Percentiles rank a stretch among this genome's conserved stretches.
Conservation (phyloP, 139 green algal genomes). For the Pedinophyceae sp. region DNA sequence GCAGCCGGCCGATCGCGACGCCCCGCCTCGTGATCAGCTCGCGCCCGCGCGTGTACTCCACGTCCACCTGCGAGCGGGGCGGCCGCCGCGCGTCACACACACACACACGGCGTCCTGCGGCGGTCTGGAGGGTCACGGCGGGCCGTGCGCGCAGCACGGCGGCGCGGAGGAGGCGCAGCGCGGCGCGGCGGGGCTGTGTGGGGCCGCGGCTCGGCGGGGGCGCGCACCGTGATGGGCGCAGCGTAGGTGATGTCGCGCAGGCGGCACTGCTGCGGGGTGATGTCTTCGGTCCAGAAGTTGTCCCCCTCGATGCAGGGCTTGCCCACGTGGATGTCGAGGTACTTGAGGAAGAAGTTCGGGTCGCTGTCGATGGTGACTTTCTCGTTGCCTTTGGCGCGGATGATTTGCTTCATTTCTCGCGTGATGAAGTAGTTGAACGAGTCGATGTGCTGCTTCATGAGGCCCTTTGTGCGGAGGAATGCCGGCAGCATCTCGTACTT, state of each 20-base stretch:
- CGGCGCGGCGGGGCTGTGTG: no score
- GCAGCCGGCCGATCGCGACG: constrained; percentile 84
- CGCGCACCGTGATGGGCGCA: constrained; percentile 82
- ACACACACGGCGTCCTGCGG: no score
- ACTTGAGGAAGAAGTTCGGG: constrained; percentile 96
- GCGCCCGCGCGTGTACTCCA: constrained; percentile 93
- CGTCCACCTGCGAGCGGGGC: no score
- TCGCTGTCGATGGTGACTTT: constrained; percentile 84
- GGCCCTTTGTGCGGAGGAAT: constrained; percentile 69
- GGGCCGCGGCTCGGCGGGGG: no score
- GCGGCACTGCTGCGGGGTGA: constrained; percentile 94
- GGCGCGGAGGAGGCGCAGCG: no score
- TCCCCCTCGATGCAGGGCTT: constrained; percentile 79
- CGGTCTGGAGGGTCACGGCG: no score
- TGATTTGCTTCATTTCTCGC: constrained; percentile 93
- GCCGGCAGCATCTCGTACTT: constrained; percentile 90
- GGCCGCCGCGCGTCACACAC: no score
- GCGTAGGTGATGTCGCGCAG: constrained; percentile 91
- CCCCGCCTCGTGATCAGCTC: constrained; percentile 57
- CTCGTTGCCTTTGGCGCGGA: constrained; percentile 86
- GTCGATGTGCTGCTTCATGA: constrained; percentile 95
- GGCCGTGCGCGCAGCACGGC: no score
- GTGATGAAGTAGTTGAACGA: constrained; percentile 98
- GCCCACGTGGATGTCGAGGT: constrained; percentile 87
- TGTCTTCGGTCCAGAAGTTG: constrained; percentile 55